These are phyloP conservation scores for Wallacemonas rigidus DNA, from an alignment of 208 protist genomes.

Conservation along the genomic window DNA sequence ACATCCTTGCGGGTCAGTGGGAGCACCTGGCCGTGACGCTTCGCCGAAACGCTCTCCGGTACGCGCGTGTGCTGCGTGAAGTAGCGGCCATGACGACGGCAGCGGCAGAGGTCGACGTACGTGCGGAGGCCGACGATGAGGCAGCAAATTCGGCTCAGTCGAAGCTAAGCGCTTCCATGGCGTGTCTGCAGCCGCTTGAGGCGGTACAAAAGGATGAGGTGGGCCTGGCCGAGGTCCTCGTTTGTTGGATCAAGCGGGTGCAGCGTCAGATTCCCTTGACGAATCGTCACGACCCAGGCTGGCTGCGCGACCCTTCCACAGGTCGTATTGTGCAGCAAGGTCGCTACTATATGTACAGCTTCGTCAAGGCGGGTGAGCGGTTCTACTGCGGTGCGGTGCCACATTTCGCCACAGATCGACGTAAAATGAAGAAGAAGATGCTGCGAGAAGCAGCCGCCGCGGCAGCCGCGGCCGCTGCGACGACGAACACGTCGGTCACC, in stretches of 20 bases:
- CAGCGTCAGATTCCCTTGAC: constrained; percentile 36
- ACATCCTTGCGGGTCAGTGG: constrained; percentile 40
- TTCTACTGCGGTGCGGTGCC: constrained; percentile 72
- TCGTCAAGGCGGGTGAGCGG: constrained; percentile 48
- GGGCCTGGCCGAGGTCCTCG: constrained; percentile 39
- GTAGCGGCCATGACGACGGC: not conserved
- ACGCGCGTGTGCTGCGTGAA: constrained; percentile 5
- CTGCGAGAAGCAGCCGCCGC: not conserved
- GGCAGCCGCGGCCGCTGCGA: not conserved
- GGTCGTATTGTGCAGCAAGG: constrained; percentile 53
- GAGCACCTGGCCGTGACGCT: constrained; percentile 26
- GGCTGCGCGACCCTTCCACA: constrained; percentile 41
- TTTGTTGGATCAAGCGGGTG: constrained; percentile 62
- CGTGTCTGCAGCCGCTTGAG: not conserved
- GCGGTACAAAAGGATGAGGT: not conserved
- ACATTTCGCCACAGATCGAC: constrained; percentile 37
- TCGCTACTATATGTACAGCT: constrained; percentile 69
- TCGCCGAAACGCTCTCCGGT: not conserved
- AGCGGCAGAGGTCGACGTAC: not conserved
- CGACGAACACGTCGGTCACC: not conserved
- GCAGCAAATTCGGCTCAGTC: not conserved
- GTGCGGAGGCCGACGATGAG: not conserved
- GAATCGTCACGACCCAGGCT: constrained; percentile 40
- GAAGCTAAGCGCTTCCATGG: not conserved
- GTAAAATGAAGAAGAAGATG: constrained; percentile 17